Evolutionary conservation across 371 early-diverging fungal species (phyloP).

Genomic region (Mucor plumbeus): DNA sequence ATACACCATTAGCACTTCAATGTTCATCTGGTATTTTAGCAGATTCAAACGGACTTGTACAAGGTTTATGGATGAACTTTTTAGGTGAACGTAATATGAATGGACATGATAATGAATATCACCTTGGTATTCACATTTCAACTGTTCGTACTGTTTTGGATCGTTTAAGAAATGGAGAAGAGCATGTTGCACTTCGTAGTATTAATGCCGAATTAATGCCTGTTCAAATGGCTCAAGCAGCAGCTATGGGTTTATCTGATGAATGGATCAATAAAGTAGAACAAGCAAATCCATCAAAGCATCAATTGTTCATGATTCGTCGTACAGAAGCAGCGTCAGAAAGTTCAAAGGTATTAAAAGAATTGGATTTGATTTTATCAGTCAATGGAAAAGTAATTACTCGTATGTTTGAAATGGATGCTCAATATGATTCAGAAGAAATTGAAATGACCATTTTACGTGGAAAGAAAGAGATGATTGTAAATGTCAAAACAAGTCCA

Average conservation of each 20-base stretch:
- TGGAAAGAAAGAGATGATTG: slow-evolving; percentile 68
- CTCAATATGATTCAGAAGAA: slow-evolving; percentile 60
- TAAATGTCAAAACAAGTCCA: slow-evolving; percentile 64
- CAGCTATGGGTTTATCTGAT: slow-evolving; percentile 79
- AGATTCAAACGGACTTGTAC: slow-evolving; percentile 73
- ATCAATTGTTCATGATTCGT: slow-evolving; percentile 76
- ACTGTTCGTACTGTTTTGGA: slow-evolving; percentile 59
- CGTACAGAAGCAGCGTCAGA: slow-evolving; percentile 71
- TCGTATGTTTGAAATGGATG: slow-evolving; percentile 72
- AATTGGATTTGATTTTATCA: slow-evolving; percentile 77
- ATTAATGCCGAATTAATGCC: slow-evolving; percentile 77
- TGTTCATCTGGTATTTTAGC: slow-evolving; percentile 88
- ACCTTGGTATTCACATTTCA: slow-evolving; percentile 73
- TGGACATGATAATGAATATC: slow-evolving; percentile 80
- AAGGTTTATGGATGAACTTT: slow-evolving; percentile 87
- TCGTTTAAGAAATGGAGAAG: slow-evolving; percentile 50
- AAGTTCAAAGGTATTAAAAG: slow-evolving; percentile 70
- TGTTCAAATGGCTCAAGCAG: slow-evolving; percentile 78
- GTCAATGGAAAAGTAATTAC: slow-evolving; percentile 75
- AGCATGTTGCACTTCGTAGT: slow-evolving; percentile 55
- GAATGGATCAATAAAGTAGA: slow-evolving; percentile 77
- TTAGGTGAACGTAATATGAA: slow-evolving; percentile 75
- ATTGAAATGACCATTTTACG: slow-evolving; percentile 68
- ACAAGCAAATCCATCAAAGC: slow-evolving; percentile 69
- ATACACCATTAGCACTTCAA: slow-evolving; percentile 83